phyloP scores from a whole-genome alignment of 2,329 filamentous ascomycete genomes.

The Hirsutella thompsonii region DNA sequence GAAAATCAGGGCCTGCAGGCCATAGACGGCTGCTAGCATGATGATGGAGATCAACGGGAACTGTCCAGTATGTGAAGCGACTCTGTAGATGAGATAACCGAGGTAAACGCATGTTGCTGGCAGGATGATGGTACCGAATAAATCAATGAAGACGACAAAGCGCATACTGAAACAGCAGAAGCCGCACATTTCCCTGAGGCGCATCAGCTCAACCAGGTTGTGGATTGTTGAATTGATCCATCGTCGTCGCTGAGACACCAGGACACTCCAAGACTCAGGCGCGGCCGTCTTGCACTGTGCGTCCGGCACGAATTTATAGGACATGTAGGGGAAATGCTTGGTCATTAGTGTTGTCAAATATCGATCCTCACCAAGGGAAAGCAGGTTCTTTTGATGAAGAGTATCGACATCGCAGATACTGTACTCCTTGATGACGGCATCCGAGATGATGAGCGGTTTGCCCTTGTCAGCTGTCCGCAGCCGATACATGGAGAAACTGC shows the following conservation, averaged over 20 bases:
- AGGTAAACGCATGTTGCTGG: conserved; percentile 82
- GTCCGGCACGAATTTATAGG: conserved; percentile 90
- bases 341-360: conserved; percentile 96
- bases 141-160: conserved; percentile 89
- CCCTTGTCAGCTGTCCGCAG: conserved; percentile 87
- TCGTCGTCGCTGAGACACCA: conserved; percentile 93
- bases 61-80: conserved; percentile 55
- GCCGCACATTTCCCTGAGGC: conserved; percentile 85
- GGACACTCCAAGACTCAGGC: conserved; percentile 83
- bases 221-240: conserved; percentile 99
- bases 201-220: conserved; percentile 84
- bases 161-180: conserved; percentile 99
- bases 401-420: conserved; percentile 83
- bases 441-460: conserved; percentile 85
- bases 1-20: conserved; percentile 91
- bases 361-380: conserved; percentile 92
- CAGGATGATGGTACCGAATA: conserved; percentile 83
- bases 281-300: conserved; percentile 90
- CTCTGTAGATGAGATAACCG: conserved; percentile 71
- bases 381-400: conserved; percentile 88
- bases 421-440: conserved; percentile 80
- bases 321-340: conserved; percentile 91
- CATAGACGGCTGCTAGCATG: conserved; percentile 85
- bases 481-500: conserved; percentile 97
- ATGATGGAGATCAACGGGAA: conserved; percentile 80